Base-by-base conservation (phyloP, 2,329 filamentous ascomycete genomes). In the Stachybotrys chlorohalonatus region DNA sequence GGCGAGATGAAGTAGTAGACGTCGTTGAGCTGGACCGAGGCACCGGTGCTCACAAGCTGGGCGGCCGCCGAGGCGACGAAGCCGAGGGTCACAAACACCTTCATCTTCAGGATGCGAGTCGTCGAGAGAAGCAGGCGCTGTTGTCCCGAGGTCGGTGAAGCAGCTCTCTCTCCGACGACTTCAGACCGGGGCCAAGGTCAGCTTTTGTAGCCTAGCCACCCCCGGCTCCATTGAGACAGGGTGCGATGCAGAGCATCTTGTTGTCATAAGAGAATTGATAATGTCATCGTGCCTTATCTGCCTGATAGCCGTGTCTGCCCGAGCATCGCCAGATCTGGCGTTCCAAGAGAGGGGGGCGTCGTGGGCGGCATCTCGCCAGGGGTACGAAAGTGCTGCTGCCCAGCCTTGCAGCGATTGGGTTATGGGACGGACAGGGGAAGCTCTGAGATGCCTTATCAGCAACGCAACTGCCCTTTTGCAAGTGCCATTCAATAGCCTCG, bases 1-100 rank as follows among this genome's bases (percentile, higher is more conserved):
- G 69, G 69, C 2, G 68, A 70, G 53, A 70, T 61, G 56, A 63
- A 71, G 54, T 69, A 70, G 59, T 66, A 58, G 24, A 70, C 55
- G 49, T 63, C 58, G 52, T 67, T 60, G 39, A 71, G 56, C 16
- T 56, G 62, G 31, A 70, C 62, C 0, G 68, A 68, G 5, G 68
- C 56, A 17, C 69, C 69, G 5, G 62, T 66, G 7, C 61, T 60
- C 17, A 62, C 57, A 52, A 71, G 64, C 47, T 64, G 54, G 46
- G 58, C 57, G 15, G 58, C 55, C 15, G 46, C 46, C 47, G 54
- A 31, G 47, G 53, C 58, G 42, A 54, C 53, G 31, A 61, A 52
- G 53, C 47, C 49, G 13, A 62, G 51, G 16, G 36, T 5, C 32
- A 52, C 13, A n/a, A 36, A 17, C 32, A 45, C 31, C 31, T 52